Evolutionary conservation across 2,329 filamentous ascomycete species (phyloP), one percentile per base, ranked within the genome.

Genomic region (Helicocarpus griseus): DNA sequence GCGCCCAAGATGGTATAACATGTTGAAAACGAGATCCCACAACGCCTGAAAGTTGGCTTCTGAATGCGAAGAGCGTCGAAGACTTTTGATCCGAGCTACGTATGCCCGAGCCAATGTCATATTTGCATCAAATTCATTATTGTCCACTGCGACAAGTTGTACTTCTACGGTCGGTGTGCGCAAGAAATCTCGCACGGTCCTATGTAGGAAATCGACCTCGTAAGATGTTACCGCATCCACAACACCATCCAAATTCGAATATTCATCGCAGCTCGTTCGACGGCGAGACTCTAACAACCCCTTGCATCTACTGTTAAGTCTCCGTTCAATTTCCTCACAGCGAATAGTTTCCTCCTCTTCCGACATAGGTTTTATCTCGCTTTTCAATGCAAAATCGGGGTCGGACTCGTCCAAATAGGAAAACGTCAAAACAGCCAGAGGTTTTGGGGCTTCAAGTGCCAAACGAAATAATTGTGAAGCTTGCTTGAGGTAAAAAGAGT

Each of bases 231-330:
- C 6, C 14, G 21, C 41, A 19, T n/a, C 24, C 13, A 44, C 41
- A 19, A 29, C 41, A 24, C 41, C 41, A 9, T 44, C 41, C 4
- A 9, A 11, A 17, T 41, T 39, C 17, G 33, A 49, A n/a, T 29
- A 49, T 1, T 8, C 19, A 29, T 40, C 33, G 17, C 36, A 22
- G 14, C 19, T 24, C 11, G 5, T n/a, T 22, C 26, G n/a, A 24
- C 36, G 29, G 13, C 31, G 13, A 38, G 24, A 41, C 41, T 59
- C 56, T n/a, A 57, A 35, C 2, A 60, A 51, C 6, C 54, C 56
- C 49, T 57, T 53, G 44, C 56, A 60, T 7, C 58, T 52, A 40
- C 52, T 53, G 35, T 50, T 58, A 9, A 59, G 21, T 5, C 57
- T 52, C n/a, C 52, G 47, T 31, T 53, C 40, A 50, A 56, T 58